These are phyloP conservation scores for Corymbia citriodora DNA, from an alignment of 441 rosid genomes.

Conservation along the genomic window DNA sequence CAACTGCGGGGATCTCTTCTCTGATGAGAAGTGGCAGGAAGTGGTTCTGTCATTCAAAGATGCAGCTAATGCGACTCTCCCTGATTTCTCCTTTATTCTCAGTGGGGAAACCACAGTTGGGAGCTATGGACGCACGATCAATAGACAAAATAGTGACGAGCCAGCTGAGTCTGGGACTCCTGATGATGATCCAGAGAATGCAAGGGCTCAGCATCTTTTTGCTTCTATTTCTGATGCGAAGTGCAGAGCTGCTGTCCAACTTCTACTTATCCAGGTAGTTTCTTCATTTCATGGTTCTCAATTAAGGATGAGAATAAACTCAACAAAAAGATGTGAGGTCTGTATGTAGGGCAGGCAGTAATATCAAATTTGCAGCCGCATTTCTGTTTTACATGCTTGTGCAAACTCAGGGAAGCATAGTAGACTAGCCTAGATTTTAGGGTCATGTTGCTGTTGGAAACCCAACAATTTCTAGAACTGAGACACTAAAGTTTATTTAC, in stretches of 20 bases:
- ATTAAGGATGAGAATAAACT: neutral
- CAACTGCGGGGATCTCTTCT: slow-evolving; percentile 87
- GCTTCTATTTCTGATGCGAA: slow-evolving; percentile 83
- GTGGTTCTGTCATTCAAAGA: slow-evolving; percentile 90
- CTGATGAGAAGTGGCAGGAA: slow-evolving; percentile 94
- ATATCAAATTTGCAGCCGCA: neutral
- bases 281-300: slow-evolving; percentile 2
- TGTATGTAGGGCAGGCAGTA: neutral
- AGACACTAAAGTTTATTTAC: neutral
- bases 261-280: slow-evolving; percentile 87
- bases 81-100: slow-evolving; percentile 72
- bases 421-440: neutral
- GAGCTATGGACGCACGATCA: slow-evolving; percentile 24
- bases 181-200: slow-evolving; percentile 50
- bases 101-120: slow-evolving; percentile 38
- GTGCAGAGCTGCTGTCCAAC: slow-evolving; percentile 99
- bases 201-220: slow-evolving; percentile 45
- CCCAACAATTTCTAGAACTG: neutral
- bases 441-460: neutral
- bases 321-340: neutral
- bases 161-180: slow-evolving; percentile 29
- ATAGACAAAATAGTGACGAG: slow-evolving; percentile 36
- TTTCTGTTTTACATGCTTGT: neutral
- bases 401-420: neutral
- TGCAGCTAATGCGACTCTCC: slow-evolving; percentile 85